phyloP scores from a whole-genome alignment of 148 eudicot species.

The Heliamphora exappendiculata region DNA sequence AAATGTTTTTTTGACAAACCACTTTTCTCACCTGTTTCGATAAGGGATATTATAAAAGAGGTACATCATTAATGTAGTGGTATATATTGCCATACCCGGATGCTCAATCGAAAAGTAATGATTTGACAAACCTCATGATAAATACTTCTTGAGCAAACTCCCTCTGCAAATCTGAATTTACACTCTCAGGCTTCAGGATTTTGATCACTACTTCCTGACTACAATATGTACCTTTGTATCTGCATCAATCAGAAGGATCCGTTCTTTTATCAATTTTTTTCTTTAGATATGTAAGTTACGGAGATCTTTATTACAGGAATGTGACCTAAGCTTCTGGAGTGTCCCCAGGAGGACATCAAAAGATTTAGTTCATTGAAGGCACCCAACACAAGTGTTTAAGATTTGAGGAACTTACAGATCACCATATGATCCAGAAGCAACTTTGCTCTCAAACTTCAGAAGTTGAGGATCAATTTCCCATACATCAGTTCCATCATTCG shows the following conservation, averaged over 20 bases:
- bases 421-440: slow-evolving; percentile 98
- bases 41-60: not conserved
- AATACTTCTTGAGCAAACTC: slow-evolving; percentile 98
- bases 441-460: slow-evolving; percentile 67
- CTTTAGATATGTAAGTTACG: not conserved
- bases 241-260: slow-evolving; percentile 23
- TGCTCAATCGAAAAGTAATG: not conserved
- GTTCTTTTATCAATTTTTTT: not conserved
- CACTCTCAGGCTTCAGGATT: slow-evolving; percentile 79
- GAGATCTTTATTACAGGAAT: no score
- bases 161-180: slow-evolving; percentile 65
- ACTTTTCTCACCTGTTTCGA: not conserved
- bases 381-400: not conserved
- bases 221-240: slow-evolving; percentile 85
- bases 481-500: slow-evolving; percentile 88
- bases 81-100: not conserved
- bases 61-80: not conserved
- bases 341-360: not conserved
- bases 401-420: slow-evolving; percentile 64
- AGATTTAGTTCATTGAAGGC: not conserved
- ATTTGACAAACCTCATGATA: slow-evolving; percentile 73
- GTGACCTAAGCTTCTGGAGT: not conserved
- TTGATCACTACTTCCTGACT: slow-evolving; percentile 98
- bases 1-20: not conserved
- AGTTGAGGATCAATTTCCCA: slow-evolving; percentile 93